Evolutionary conservation across 495 filamentous ascomycete genomes (phyloP), one percentile per base, ranked within the genome.

Genomic region (Letharia lupina): DNA sequence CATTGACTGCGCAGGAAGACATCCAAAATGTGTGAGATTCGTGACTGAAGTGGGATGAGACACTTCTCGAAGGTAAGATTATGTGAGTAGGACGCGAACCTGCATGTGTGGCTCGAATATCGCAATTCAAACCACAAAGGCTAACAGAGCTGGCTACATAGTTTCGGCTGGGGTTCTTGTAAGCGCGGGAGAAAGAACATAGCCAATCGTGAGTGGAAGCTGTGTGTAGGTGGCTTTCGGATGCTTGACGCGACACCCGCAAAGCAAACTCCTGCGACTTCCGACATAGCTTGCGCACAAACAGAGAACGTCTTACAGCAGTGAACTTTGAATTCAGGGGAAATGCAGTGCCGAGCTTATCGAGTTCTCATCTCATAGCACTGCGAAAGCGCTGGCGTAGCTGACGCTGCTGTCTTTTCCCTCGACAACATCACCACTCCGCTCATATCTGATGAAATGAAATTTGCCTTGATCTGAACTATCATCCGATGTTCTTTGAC

Each of bases 361-460:
- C 23, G 23, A 31, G 10, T 20, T 44, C 35, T 13, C 40, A 37
- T 57, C 31, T 70, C 52, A 70, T 15, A 72, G 40, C n/a, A 88
- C 77, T 31, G 87, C 88, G 80, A 88, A 91, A 67, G 88, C 90
- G 73, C 87, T 89, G 10, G 88, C 92, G 77, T 99, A 99, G 78
- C 92, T 96, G 63, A 99, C 94, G 67, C 92, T 96, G 71, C 89
- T 96, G 71, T 96, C 95, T 23, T 73, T 74, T 10, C 87, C 77
- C 65, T 82, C 82, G 62, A 79, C 79, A n/a, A 87, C 87, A 75
- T 96, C 81, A 67, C 85, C 85, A 76, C 94, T 98, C 70, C 93
- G 83, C 75, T 97, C 90, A 77, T 99, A 99, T 70, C 91, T 81
- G 67, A 96, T 82, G 71, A 97, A 96, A 69, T 84, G 86, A 75